Percentiles rank a stretch among this genome's conserved stretches.
These are phyloP conservation scores for Aspergillus novoparasiticus DNA, from an alignment of 2,329 filamentous ascomycete species.

Conservation along the genomic window DNA sequence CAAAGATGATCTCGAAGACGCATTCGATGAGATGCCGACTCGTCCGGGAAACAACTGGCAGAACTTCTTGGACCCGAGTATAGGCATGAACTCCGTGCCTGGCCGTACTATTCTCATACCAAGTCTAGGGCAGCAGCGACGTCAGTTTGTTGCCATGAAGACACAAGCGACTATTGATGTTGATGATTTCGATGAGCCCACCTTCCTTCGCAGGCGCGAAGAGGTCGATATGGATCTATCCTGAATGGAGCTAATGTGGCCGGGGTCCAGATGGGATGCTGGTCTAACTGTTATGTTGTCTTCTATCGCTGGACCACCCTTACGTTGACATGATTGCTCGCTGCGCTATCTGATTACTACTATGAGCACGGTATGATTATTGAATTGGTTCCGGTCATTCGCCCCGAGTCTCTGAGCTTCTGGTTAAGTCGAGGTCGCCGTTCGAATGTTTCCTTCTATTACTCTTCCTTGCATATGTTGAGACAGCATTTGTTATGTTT, in stretches of 20 bases:
- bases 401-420: not conserved
- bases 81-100: not conserved
- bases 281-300: not conserved
- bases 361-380: not conserved
- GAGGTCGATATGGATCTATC: constrained; percentile 38
- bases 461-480: not conserved
- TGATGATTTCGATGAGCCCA: constrained; percentile 50
- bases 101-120: constrained; percentile 38
- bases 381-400: not conserved
- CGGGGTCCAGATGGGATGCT: not conserved
- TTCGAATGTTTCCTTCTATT: not conserved
- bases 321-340: not conserved
- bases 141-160: constrained; percentile 23
- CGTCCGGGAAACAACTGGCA: not conserved
- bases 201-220: constrained; percentile 46
- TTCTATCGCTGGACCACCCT: not conserved
- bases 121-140: constrained; percentile 31
- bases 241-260: not conserved
- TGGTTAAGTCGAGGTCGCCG: not conserved
- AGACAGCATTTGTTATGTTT: not conserved
- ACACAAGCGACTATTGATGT: constrained; percentile 31
- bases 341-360: not conserved
- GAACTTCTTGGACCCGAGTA: not conserved
- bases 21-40: not conserved
- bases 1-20: constrained; percentile 40